These are phyloP conservation scores for Kodamaea neixiangensis DNA, from an alignment of 805 yeast genomes.

Conservation along the genomic window DNA sequence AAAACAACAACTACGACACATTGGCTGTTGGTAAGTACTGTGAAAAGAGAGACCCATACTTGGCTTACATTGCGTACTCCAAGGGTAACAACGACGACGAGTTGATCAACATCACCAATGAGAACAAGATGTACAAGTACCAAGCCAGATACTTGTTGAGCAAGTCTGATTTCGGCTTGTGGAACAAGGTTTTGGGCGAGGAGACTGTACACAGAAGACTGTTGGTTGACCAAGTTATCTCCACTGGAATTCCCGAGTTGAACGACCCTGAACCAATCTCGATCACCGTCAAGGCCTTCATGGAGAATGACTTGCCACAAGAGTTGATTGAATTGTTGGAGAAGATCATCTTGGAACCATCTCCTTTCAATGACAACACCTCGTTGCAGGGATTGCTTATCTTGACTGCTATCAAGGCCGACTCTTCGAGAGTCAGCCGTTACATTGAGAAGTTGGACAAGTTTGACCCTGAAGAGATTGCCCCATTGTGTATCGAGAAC, in stretches of 20 bases:
- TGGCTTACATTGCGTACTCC: constrained; percentile 96
- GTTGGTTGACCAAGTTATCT: constrained; percentile 89
- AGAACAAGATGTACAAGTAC: constrained; percentile 96
- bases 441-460: constrained; percentile 89
- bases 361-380: constrained; percentile 94
- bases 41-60: constrained; percentile 97
- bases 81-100: constrained; percentile 93
- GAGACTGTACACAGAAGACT: constrained; percentile 88
- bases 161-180: constrained; percentile 82
- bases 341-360: constrained; percentile 94
- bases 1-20: constrained; percentile 89
- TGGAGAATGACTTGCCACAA: constrained; percentile 90
- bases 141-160: constrained; percentile 94
- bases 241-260: constrained; percentile 94
- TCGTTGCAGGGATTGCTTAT: constrained; percentile 91
- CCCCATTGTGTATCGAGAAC: constrained; percentile 86
- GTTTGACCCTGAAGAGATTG: constrained; percentile 92
- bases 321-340: constrained; percentile 94
- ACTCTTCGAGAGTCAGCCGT: constrained; percentile 76
- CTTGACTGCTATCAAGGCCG: constrained; percentile 94
- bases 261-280: constrained; percentile 93
- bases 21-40: constrained; percentile 95
- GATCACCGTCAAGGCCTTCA: constrained; percentile 89
- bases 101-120: constrained; percentile 88
- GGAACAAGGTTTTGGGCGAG: constrained; percentile 74